Percentiles rank a stretch among this genome's conserved stretches.
phyloP scores from a whole-genome alignment of 2,329 filamentous ascomycete species.

The Tolypocladium tropicale region DNA sequence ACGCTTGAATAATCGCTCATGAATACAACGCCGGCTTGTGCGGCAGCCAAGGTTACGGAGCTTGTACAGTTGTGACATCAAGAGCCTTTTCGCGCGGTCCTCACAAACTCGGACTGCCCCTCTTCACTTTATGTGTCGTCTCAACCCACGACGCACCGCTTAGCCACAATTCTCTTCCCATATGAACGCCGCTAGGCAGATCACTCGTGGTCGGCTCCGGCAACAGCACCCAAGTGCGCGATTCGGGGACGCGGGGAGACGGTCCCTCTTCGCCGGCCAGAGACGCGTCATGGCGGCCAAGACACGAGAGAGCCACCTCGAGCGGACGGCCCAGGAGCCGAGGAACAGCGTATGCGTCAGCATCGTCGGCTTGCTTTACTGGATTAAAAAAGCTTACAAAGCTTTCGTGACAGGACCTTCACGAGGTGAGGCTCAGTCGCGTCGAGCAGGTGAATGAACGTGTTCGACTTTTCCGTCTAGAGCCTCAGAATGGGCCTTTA shows the following conservation, averaged over 20 bases:
- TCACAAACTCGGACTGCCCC: neutral
- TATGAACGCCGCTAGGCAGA: neutral
- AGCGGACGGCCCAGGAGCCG: conserved; percentile 65
- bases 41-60: neutral
- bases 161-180: no score
- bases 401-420: conserved; percentile 31
- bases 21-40: neutral
- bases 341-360: conserved; percentile 39
- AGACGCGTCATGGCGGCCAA: neutral
- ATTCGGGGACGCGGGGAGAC: neutral
- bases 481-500: conserved; percentile 36
- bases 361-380: neutral
- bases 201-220: neutral
- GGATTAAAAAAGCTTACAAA: neutral
- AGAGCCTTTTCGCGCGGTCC: neutral
- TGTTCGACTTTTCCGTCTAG: conserved; percentile 59
- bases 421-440: conserved; percentile 48
- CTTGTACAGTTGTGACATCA: neutral
- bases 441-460: conserved; percentile 56
- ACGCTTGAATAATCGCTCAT: neutral
- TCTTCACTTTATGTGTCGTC: neutral
- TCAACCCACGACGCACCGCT: neutral
- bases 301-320: conserved; percentile 38
- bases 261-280: neutral
- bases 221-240: no score